A percentile compares a stretch with the other conserved stretches of the same genome.
phyloP scores from a whole-genome alignment of 2,329 filamentous ascomycete species.

The Furcasterigmium sp. region DNA sequence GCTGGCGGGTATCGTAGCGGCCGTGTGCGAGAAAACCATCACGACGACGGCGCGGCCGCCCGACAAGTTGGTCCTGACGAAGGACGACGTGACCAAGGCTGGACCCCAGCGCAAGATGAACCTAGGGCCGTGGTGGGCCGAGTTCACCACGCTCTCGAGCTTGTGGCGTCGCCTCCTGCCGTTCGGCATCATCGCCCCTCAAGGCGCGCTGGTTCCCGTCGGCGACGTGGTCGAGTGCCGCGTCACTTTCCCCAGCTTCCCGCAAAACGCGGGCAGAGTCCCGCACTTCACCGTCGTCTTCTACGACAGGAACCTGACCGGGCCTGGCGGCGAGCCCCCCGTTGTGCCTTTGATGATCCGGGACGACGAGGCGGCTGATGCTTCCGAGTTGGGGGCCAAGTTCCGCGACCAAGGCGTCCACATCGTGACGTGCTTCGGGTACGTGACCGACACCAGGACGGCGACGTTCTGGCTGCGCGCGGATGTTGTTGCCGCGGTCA shows the following conservation, averaged over 20 bases:
- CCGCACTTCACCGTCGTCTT: neutral
- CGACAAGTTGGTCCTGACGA: conserved; percentile 5
- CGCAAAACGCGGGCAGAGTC: neutral
- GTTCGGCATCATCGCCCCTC: conserved; percentile 2
- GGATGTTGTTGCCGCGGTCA: conserved; percentile 1
- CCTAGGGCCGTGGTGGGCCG: conserved; percentile 13
- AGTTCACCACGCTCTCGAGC: conserved; percentile 15
- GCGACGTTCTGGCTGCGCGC: conserved; percentile 7
- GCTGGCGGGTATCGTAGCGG: conserved; percentile 14
- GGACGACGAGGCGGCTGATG: conserved; percentile 2
- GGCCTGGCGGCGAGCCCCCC: neutral
- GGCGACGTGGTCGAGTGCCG: neutral
- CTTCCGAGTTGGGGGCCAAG: neutral
- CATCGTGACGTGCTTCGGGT: conserved; percentile 4
- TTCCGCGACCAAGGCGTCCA: conserved; percentile 1
- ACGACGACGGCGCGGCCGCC: conserved; percentile 16
- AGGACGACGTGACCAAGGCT: conserved; percentile 2
- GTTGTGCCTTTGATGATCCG: neutral
- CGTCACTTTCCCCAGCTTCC: neutral
- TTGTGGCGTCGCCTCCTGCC: conserved; percentile 14
- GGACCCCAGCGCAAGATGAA: conserved; percentile 4
- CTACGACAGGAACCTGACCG: neutral
- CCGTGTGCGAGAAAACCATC: conserved; percentile 12
- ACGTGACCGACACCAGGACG: neutral
- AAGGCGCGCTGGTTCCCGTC: neutral